phyloP scores from a whole-genome alignment of 306 rosid species.

The Prunus mongolica region DNA sequence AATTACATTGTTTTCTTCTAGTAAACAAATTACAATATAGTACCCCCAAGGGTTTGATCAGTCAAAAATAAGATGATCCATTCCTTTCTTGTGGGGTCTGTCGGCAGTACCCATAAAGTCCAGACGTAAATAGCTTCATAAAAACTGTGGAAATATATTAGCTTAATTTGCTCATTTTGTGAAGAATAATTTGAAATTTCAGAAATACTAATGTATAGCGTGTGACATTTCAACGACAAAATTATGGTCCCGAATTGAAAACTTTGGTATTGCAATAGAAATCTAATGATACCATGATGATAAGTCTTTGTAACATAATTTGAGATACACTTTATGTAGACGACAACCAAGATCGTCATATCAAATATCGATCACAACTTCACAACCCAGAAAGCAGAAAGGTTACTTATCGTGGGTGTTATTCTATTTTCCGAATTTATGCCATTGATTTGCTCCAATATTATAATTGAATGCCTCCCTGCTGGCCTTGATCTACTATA shows the following conservation, averaged over 20 bases:
- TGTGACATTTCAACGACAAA: conserved; percentile 8
- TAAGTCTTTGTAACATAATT: neutral
- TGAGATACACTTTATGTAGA: neutral
- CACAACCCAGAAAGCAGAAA: no score
- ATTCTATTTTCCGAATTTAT: no score
- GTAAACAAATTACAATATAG: neutral
- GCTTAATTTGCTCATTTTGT: neutral
- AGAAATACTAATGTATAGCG: neutral
- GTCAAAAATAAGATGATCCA: neutral
- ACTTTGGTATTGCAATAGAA: neutral
- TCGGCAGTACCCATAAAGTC: neutral
- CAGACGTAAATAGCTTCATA: neutral
- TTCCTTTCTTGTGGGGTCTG: neutral
- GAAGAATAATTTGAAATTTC: neutral
- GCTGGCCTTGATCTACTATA: no score
- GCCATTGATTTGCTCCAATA: no score
- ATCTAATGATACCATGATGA: conserved; percentile 8
- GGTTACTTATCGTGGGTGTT: no score
- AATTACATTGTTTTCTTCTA: neutral
- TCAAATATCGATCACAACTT: no score
- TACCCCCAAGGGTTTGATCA: neutral
- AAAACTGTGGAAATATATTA: no score
- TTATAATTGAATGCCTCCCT: no score
- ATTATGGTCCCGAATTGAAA: conserved; percentile 6
- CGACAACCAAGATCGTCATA: neutral